Percentiles rank a stretch among this genome's conserved stretches.
These are phyloP conservation scores for Miscanthus lutarioriparius DNA, from an alignment of 176 grass and related monocot genomes.

Conservation along the genomic window DNA sequence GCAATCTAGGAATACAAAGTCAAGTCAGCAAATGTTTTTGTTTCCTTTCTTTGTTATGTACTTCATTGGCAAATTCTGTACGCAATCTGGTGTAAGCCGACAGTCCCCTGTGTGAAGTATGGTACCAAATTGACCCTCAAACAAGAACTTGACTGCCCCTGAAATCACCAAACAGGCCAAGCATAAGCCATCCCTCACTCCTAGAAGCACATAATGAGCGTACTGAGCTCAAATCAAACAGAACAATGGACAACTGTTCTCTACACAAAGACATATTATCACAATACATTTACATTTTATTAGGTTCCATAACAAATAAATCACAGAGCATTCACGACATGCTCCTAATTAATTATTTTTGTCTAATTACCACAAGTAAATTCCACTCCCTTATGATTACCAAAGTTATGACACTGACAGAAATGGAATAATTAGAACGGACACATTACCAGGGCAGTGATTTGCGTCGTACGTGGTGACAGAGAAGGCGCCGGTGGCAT, in stretches of 20 bases:
- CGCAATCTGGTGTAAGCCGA: conserved; percentile 64
- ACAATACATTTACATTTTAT: not conserved
- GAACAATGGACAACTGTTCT: not conserved
- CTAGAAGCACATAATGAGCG: not conserved
- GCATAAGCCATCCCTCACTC: not conserved
- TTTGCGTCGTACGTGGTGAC: conserved; percentile 79
- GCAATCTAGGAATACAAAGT: conserved; percentile 86
- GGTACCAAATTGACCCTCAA: conserved; percentile 82
- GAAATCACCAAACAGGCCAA: conserved; percentile 5
- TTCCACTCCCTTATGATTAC: not conserved
- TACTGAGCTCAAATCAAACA: not conserved
- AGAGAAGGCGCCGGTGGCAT: conserved; percentile 22
- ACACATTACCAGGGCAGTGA: conserved; percentile 71
- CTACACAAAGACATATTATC: not conserved
- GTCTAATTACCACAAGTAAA: not conserved
- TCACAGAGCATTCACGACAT: too few species aligned
- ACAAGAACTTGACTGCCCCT: conserved; percentile 89
- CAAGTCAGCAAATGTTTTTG: conserved; percentile 49
- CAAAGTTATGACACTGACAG: not conserved
- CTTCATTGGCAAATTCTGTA: conserved; percentile 80
- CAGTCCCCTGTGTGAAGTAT: conserved; percentile 88
- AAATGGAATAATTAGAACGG: not conserved
- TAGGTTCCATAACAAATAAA: not conserved
- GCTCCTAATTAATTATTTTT: not conserved
- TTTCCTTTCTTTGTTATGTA: conserved; percentile 78